These are phyloP conservation scores for Aspergillus bombycis DNA, from an alignment of 2,329 filamentous ascomycete species.

Conservation along the genomic window DNA sequence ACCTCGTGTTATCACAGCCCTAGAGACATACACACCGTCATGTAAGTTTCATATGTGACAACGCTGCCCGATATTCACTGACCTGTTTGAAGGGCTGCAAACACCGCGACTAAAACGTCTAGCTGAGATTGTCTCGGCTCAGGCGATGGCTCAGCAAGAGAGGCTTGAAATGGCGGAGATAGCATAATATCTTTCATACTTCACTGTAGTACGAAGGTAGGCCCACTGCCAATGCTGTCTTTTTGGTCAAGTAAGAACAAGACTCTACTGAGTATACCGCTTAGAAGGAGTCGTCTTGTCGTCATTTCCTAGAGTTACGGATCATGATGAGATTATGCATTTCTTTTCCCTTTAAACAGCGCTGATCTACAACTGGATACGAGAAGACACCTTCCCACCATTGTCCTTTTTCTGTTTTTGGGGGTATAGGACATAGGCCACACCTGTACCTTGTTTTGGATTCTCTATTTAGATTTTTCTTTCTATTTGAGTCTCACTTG, in stretches of 20 bases:
- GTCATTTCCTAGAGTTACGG: conserved; percentile 29
- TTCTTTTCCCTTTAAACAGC: conserved; percentile 50
- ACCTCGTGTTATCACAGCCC: conserved; percentile 88
- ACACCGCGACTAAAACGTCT: conserved; percentile 91
- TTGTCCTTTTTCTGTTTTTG: background rate
- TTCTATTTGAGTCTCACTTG: background rate
- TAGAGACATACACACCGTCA: conserved; percentile 97
- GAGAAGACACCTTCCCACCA: background rate
- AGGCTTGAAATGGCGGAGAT: conserved; percentile 62
- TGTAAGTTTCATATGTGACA: conserved; percentile 64
- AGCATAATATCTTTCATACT: conserved; percentile 20
- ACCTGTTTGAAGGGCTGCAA: conserved; percentile 75
- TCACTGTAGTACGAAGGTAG: background rate
- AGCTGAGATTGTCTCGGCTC: conserved; percentile 96
- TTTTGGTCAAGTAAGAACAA: background rate
- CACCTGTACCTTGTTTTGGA: background rate
- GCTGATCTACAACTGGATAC: background rate
- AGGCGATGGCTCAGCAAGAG: conserved; percentile 94
- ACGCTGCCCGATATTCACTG: conserved; percentile 15
- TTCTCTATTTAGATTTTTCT: background rate
- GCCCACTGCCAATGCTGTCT: background rate
- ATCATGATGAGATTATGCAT: conserved; percentile 26
- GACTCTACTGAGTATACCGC: conserved; percentile 28
- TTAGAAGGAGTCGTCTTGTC: conserved; percentile 26
- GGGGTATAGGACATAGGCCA: background rate